phyloP scores from a whole-genome alignment of 179 eudicot species.

The Heliamphora pulchella region DNA sequence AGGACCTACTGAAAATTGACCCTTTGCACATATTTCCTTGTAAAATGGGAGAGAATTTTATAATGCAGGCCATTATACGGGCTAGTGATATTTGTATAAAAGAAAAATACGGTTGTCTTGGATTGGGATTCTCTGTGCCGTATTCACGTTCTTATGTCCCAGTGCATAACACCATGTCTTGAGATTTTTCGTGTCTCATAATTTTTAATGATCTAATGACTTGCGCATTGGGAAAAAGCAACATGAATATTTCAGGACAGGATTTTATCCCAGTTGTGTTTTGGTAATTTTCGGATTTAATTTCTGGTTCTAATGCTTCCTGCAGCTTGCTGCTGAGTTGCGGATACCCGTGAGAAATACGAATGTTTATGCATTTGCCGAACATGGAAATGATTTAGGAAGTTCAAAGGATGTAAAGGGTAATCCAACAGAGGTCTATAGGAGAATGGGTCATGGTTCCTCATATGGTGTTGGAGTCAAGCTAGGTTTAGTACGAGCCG shows the following conservation, averaged over 20 bases:
- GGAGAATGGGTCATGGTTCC: slow-evolving; percentile 85
- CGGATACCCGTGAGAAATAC: slow-evolving; percentile 81
- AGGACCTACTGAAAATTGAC: slow-evolving; percentile 7
- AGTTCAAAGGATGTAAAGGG: slow-evolving; percentile 93
- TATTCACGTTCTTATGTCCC: too few species aligned
- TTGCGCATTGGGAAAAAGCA: too few species aligned
- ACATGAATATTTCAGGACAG: too few species aligned
- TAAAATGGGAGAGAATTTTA: neutral
- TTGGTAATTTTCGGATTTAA: neutral
- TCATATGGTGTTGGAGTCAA: slow-evolving; percentile 86
- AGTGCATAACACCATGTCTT: too few species aligned
- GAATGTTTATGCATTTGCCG: slow-evolving; percentile 71
- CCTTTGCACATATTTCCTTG: neutral
- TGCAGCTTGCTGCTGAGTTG: slow-evolving; percentile 88
- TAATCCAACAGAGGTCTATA: slow-evolving; percentile 89
- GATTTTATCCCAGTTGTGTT: neutral
- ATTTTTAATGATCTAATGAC: too few species aligned
- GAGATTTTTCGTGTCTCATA: too few species aligned
- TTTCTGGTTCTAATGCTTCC: slow-evolving; percentile 3
- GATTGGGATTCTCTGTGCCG: too few species aligned
- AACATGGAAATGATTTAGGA: slow-evolving; percentile 91
- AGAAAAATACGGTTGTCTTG: too few species aligned
- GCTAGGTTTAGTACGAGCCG: slow-evolving; percentile 83
- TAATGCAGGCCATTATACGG: too few species aligned
- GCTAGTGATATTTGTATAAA: neutral